Evolutionary conservation across 257 asterid genomes (phyloP).

Genomic region (Solanum chilense): DNA sequence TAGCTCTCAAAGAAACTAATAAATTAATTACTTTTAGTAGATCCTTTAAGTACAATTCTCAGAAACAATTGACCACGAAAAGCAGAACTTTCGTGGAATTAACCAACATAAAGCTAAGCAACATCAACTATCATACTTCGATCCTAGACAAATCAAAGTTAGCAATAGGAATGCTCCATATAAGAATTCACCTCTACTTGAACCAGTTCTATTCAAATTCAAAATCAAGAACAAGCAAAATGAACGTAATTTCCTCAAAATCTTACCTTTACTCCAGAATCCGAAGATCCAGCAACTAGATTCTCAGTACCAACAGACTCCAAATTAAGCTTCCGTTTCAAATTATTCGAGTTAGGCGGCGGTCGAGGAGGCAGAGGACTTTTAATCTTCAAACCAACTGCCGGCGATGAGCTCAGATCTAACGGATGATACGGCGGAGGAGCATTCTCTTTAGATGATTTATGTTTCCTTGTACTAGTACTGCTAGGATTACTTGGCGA

Average conservation of each 20-base stretch:
- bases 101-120: neutral
- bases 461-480: slow-evolving; percentile 25
- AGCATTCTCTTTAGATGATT: slow-evolving; percentile 70
- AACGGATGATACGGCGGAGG: slow-evolving; percentile 28
- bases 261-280: slow-evolving; percentile 75
- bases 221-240: neutral
- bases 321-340: slow-evolving; percentile 73
- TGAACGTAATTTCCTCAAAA: neutral
- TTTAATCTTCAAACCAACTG: slow-evolving; percentile 27
- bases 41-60: neutral
- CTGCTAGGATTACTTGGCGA: slow-evolving; percentile 10
- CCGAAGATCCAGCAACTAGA: slow-evolving; percentile 20
- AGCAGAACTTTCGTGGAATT: neutral
- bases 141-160: neutral
- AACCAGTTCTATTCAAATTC: neutral
- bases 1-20: neutral
- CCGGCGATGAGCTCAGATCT: slow-evolving; percentile 10
- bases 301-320: slow-evolving; percentile 45
- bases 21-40: neutral
- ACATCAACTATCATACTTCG: neutral
- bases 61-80: neutral
- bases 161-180: neutral
- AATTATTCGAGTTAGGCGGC: slow-evolving; percentile 18
- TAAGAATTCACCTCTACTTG: neutral
- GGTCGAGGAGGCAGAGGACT: slow-evolving; percentile 92